A percentile compares a stretch with the other conserved stretches of the same genome.
phyloP scores from a whole-genome alignment of 371 early-diverging fungal species.

The Dichotomocladium elegans region DNA sequence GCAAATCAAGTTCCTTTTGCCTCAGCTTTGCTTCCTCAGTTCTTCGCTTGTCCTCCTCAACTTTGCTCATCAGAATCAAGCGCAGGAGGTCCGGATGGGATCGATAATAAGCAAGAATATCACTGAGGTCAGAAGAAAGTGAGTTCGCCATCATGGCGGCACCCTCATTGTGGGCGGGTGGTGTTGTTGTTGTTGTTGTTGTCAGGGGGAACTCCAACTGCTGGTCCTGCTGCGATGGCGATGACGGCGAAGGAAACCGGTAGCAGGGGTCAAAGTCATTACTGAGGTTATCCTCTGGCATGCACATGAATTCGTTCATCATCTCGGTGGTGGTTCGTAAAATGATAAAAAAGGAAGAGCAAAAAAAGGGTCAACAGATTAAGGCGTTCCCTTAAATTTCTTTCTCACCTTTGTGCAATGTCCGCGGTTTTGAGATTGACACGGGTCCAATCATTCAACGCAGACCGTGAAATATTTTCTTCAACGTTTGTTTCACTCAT shows the following conservation, averaged over 20 bases:
- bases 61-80: slow-evolving; percentile 52
- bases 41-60: slow-evolving; percentile 57
- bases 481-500: too few species aligned
- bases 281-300: background rate
- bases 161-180: background rate
- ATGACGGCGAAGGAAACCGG: background rate
- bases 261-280: too few species aligned
- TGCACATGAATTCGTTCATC: background rate
- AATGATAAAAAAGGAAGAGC: background rate
- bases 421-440: background rate
- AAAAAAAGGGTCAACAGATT: background rate
- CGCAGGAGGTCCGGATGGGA: slow-evolving; percentile 51
- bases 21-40: slow-evolving; percentile 59
- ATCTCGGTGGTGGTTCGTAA: background rate
- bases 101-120: slow-evolving; percentile 43
- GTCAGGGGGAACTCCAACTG: slow-evolving; percentile 25
- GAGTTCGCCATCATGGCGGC: too few species aligned
- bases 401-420: background rate
- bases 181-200: background rate
- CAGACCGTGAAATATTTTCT: too few species aligned
- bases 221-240: background rate
- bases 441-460: background rate
- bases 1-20: slow-evolving; percentile 46
- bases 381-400: background rate
- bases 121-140: slow-evolving; percentile 15